Conservation (phyloP, 1,284 basidiomycete genomes). For the Ustilago hordei region DNA sequence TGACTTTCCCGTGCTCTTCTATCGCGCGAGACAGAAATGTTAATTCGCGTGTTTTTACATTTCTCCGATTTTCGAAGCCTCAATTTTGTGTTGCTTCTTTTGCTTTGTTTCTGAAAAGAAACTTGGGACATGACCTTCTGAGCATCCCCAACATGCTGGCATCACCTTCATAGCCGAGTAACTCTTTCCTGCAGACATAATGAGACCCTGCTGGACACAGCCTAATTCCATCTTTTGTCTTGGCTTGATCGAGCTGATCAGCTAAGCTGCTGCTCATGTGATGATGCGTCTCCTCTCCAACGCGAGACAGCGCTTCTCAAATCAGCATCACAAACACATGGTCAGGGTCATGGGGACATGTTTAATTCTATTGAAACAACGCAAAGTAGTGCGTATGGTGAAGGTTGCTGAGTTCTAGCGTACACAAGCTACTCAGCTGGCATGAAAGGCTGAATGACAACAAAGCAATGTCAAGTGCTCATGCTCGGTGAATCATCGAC, state of each 20-base stretch:
- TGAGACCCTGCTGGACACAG: not conserved
- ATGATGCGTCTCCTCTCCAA: not conserved
- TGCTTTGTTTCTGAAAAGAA: not conserved
- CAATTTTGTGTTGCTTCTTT: not conserved
- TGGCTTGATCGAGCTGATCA: not conserved
- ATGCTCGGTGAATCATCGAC: conserved; percentile 76
- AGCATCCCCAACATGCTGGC: not conserved
- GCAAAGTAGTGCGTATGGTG: conserved; percentile 28
- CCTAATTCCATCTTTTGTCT: not conserved
- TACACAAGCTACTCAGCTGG: not conserved
- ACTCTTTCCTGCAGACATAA: conserved; percentile 1
- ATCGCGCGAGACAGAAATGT: not conserved
- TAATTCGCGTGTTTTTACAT: not conserved
- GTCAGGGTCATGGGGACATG: not conserved
- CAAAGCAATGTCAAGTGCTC: not conserved
- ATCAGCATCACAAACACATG: not conserved
- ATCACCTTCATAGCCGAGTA: not conserved
- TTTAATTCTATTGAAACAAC: conserved; percentile 49
- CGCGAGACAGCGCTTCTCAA: not conserved
- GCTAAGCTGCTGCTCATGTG: conserved; percentile 14
- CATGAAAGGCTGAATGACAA: not conserved
- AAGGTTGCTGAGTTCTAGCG: not conserved
- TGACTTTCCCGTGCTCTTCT: not conserved
- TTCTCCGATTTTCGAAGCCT: not conserved
- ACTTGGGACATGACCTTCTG: not conserved